Evolutionary conservation across 2,329 filamentous ascomycete species (phyloP), one percentile per base, ranked within the genome.

Genomic region (Aspergillus fumigatiaffinis): DNA sequence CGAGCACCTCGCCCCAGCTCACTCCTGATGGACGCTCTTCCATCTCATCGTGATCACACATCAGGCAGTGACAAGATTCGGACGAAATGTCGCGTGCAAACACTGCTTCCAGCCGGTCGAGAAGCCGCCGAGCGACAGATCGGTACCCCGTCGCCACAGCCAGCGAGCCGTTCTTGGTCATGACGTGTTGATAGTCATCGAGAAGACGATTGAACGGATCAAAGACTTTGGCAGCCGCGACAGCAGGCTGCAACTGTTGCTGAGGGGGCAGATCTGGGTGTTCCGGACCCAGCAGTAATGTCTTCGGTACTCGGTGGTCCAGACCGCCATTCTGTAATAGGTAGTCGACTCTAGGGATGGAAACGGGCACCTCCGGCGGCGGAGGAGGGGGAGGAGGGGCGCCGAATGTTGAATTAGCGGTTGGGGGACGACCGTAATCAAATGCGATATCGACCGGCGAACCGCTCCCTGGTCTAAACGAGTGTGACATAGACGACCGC

Each of bases 131-230:
- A 3, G 94, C 94, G n/a, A 97, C 90, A 0, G 93, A 97, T 54
- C 91, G 87, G 73, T 97, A 96, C 5, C 94, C 94, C 0, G 93
- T 97, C 17, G 94, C 94, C 1, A 97, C 94, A 2, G 94, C 94
- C 4, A 99, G 79, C 0, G 93, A 97, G 3, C 94, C 94, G 65
- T 89, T 91, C 61, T 89, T 92, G 46, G 83, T 79, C 61, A 97
- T 82, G 3, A 99, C 92, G 3, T 84, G 83, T 61, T 88, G 84
- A 70, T 96, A 97, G 68, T 96, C 89, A 63, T 96, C 89, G 23
- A 99, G 81, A 2, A 97, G 81, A 61, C 86, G 87, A 71, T 90
- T 89, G 63, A 94, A 91, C 0, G 91, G 91, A 4, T 88, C 84
- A 69, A 97, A 97, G 4, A 97, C 80, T 14, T 84, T 85, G 51